Evolutionary conservation across 2,329 filamentous ascomycete genomes (phyloP).

Genomic region (Fusarium coicis): DNA sequence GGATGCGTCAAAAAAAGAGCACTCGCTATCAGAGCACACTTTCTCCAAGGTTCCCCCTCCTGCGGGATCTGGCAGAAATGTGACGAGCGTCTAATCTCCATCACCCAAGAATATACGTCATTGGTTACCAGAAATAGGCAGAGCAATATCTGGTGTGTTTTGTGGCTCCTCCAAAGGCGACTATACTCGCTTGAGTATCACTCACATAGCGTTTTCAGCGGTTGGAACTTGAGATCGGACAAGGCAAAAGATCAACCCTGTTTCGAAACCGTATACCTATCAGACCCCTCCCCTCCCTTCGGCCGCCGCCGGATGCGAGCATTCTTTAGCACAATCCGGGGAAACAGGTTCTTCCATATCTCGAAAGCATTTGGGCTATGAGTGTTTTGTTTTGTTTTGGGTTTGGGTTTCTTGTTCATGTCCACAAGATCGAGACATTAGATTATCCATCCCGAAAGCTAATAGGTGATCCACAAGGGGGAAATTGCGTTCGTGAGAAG

Average conservation of each 20-base stretch:
- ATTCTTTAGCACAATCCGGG: constrained; percentile 23
- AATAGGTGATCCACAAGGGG: background rate
- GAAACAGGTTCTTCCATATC: background rate
- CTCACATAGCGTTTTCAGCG: constrained; percentile 6
- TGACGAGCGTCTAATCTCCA: constrained; percentile 4
- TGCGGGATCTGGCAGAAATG: background rate
- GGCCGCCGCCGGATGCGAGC: background rate
- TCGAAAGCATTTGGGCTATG: background rate
- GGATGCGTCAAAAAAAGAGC: constrained; percentile 10
- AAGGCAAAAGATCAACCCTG: background rate
- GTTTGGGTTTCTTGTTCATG: background rate
- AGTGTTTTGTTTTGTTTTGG: background rate
- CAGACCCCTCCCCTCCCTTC: constrained; percentile 1
- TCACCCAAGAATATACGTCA: constrained; percentile 11
- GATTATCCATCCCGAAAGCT: background rate
- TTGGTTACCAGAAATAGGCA: constrained; percentile 21
- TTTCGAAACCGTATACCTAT: background rate
- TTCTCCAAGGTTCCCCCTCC: background rate
- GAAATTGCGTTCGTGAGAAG: constrained; percentile 11
- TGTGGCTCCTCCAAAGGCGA: constrained; percentile 14
- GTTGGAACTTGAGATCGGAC: background rate
- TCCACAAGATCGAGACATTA: constrained; percentile 5
- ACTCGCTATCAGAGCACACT: constrained; percentile 1
- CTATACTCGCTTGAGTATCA: constrained; percentile 25
- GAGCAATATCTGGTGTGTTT: background rate